Evolutionary conservation across 345 rosid species (phyloP), one percentile per base, ranked within the genome.

Genomic region (Raphanus sativus): DNA sequence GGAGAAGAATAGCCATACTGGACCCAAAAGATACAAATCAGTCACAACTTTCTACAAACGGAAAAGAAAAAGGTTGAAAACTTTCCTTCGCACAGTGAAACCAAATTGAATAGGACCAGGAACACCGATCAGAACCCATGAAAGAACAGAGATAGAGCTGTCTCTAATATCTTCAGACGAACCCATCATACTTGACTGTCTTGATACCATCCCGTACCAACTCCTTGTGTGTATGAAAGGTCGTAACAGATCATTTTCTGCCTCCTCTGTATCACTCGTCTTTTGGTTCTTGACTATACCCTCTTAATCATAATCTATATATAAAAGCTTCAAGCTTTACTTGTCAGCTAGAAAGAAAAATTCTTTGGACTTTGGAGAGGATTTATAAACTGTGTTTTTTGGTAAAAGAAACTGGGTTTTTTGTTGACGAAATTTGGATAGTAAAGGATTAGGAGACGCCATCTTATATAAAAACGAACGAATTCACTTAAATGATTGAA

Each of bases 31-130:
- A 6, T 30, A 36, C 7, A 34, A 34, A 34, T 55, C 25, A 40
- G 56, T 65, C 67, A 9, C 9, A 77, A 15, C 24, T 72, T 59
- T 69, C 64, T 28, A 74, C 4, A 67, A 40, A 73, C 1, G 50
- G 28, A 24, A 4, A 6, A 40, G 12, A 9, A 30, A 21, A 12
- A 70, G 4, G 68, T 52, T 10, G 21, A 36, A 8, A 36, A 36
- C 9, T 33, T 58, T 70, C 1, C 24, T 10, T 72, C 88, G 77
- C 78, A 95, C 99, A 29, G 99, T 95, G 89, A 91, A 95, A 32
- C 99, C 98, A 70, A 90, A 95, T 86, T 91, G 99, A 76, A 95
- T 91, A 65, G 97, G 99, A 80, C 99, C 99, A 73, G 91, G 83
- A 76, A 96, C 98, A 54, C 91, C 97, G 78, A 95, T 92, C 78